Base-by-base conservation (phyloP, 257 asterid genomes). In the Marsdenia floribunda region DNA sequence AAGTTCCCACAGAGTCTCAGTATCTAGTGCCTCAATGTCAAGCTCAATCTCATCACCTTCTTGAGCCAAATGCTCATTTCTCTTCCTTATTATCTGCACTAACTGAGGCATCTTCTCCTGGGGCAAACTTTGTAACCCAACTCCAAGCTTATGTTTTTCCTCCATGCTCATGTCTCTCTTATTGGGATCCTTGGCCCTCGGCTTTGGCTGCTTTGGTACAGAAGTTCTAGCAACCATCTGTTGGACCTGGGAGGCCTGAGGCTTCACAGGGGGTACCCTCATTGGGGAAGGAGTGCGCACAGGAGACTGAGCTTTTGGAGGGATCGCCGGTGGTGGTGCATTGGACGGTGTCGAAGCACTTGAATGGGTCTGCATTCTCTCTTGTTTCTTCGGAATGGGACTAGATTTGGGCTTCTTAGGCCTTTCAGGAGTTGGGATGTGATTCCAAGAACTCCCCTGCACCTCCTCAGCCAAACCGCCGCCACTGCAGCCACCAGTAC, bases 41-140 rank as follows among this genome's bases (percentile, higher is more conserved):
- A 95, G 97, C 90, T 92, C 99, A 77, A 95, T 95, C 77, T 95
- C 99, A 76, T 95, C 99, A 0, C 98, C 99, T 33, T 95, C 98
- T 83, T 92, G 96, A 0, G 96, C 96, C 84, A 95, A 84, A 66
- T 88, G 97, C 60, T 83, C 91, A 68, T 90, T 92, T 72, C 98
- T 87, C 88, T 95, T 95, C 85, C 91, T 80, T 58, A 95, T 87
- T 74, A 95, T 92, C 83, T 84, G 90, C 13, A 95, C 87, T 82
- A 95, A 76, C 33, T 95, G 99, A 0, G 93, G 99, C 99, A 95
- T 95, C 65, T 95, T 95, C 72, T 95, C 99, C 60, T 95, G 96
- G 29, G 99, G 98, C 79, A 95, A 79, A 83, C 80, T 90, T 86
- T 95, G 99, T 89, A 95, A 79, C 38, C 94, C 99, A 53, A 78